Evolutionary conservation across 2,329 filamentous ascomycete genomes (phyloP).

Genomic region (Clarireedia paspali): DNA sequence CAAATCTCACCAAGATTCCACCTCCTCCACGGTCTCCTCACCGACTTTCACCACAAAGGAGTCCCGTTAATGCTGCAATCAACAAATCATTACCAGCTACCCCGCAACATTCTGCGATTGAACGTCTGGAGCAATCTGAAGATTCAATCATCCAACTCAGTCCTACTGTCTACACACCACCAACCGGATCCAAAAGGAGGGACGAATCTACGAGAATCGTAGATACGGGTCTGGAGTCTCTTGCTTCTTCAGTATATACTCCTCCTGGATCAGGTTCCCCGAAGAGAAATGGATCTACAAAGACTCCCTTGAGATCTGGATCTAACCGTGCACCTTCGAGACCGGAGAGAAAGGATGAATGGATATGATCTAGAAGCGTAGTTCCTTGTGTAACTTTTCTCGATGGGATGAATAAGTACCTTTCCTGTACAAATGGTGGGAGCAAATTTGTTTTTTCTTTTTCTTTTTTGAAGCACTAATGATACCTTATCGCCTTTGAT

Average conservation of each 20-base stretch:
- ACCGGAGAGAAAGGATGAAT: too few relatives aligned
- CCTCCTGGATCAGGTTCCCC: background rate
- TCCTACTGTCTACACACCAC: constrained; percentile 41
- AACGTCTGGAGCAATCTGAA: constrained; percentile 26
- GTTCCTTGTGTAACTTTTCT: too few relatives aligned
- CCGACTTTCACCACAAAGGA: constrained; percentile 4
- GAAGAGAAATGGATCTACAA: background rate
- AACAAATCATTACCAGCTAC: constrained; percentile 20
- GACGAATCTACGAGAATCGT: constrained; percentile 1
- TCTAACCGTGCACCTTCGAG: background rate
- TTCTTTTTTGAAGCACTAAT: too few relatives aligned
- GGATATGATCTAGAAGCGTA: too few relatives aligned
- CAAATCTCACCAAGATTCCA: background rate
- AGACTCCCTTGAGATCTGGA: background rate
- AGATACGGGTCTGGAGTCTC: background rate
- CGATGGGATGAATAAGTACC: too few relatives aligned
- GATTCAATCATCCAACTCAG: constrained; percentile 32
- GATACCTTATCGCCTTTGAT: too few relatives aligned
- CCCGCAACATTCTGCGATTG: constrained; percentile 16
- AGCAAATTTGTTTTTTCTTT: too few relatives aligned
- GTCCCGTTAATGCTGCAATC: background rate
- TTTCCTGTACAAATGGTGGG: too few relatives aligned
- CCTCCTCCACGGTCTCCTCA: constrained; percentile 6
- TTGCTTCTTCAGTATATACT: background rate
- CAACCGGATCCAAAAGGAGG: constrained; percentile 2